Conservation (phyloP, 768 basidiomycete genomes). For the Pisolithus microcarpus region DNA sequence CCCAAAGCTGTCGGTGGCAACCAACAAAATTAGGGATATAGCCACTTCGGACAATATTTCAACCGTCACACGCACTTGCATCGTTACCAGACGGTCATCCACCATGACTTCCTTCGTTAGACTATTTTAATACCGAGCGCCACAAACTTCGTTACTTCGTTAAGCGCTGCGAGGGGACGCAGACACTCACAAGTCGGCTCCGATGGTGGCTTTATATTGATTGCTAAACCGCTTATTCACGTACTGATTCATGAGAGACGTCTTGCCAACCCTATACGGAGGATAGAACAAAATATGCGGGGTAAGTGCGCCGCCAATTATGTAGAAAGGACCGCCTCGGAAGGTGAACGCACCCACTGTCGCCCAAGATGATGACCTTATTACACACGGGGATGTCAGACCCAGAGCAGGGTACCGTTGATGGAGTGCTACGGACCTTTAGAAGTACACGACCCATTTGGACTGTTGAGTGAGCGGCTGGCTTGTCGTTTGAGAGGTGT, state of each 20-base stretch:
- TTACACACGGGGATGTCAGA: not conserved
- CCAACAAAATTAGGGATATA: slow-evolving; percentile 1
- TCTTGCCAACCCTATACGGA: slow-evolving; percentile 83
- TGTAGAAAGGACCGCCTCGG: slow-evolving; percentile 1
- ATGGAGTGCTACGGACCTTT: slow-evolving; percentile 47
- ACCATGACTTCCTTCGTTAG: slow-evolving; percentile 99
- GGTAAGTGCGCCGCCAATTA: slow-evolving; percentile 5
- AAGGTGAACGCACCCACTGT: slow-evolving; percentile 71
- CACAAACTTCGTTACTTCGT: slow-evolving; percentile 14
- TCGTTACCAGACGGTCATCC: slow-evolving; percentile 94
- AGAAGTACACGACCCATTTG: slow-evolving; percentile 80
- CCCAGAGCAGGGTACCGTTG: not conserved
- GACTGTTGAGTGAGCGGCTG: slow-evolving; percentile 1
- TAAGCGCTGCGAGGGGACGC: slow-evolving; percentile 5
- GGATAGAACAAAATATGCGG: not conserved
- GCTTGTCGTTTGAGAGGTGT: not conserved
- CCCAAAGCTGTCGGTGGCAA: slow-evolving; percentile 74
- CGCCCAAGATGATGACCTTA: slow-evolving; percentile 98
- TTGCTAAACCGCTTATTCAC: slow-evolving; percentile 99
- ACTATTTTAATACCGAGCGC: slow-evolving; percentile 31
- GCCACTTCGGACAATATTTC: not conserved
- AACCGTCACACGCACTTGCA: slow-evolving; percentile 66
- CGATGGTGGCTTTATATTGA: slow-evolving; percentile 99
- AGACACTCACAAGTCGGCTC: slow-evolving; percentile 82
- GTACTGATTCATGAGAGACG: slow-evolving; percentile 99